Evolutionary conservation across 176 grass and related monocot genomes (phyloP), one percentile per base, ranked within the genome.

Genomic region (Musa acuminata): DNA sequence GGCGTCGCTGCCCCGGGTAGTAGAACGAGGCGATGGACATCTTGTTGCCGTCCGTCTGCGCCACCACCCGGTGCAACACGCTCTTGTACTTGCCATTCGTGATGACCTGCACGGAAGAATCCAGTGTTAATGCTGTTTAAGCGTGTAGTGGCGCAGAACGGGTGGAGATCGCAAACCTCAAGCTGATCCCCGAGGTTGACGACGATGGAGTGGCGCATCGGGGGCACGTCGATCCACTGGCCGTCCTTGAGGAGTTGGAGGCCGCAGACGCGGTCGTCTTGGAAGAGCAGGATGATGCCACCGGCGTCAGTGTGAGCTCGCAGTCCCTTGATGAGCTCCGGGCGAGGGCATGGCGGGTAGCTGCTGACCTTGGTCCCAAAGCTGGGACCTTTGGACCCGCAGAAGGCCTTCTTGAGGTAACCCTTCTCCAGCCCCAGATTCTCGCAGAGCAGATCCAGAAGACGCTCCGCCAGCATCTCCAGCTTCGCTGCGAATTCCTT

Each of bases 11-110:
- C n/a, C 87, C 83, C 0, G 89, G 92, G 76, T 96, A 92, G 73
- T 96, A 96, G 85, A 96, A 96, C 2, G 89, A 92, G 0, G 87
- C 89, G 71, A 96, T 82, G 75, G 92, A 96, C 89, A 92, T 92
- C 63, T 84, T 62, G 83, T 92, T 86, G 1, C 89, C 89, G 29
- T 92, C 83, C 0, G 72, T 69, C 80, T 89, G 83, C 2, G 85
- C 89, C 21, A 92, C 80, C n/a, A n/a, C n/a, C n/a, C n/a, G n/a
- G n/a, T n/a, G n/a, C n/a, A n/a, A n/a, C n/a, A n/a, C n/a, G n/a
- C 55, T 92, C 84, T 89, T 92, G 87, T 96, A 96, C 65, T 74
- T 78, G 13, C 87, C 92, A 59, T 86, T 92, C 78, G 87, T 92
- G 83, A 96, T 87, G 55, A 96, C 92, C 92, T 84, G 26, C 53